Evolutionary conservation across 805 yeast genomes (phyloP).

Genomic region (Teunomyces barrocoloradensis): DNA sequence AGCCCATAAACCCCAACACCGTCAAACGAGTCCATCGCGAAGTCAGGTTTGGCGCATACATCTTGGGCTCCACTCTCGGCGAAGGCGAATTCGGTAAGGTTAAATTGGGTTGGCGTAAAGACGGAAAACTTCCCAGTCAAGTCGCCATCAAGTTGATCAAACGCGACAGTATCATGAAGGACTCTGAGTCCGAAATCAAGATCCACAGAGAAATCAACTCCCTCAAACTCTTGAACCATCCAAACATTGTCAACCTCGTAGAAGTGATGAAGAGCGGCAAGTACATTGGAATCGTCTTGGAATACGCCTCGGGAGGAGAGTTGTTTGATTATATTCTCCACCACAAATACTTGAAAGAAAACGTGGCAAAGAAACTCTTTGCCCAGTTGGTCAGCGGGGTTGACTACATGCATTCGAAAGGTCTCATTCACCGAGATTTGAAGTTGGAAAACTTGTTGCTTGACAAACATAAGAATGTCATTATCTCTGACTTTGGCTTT

Average conservation of each 20-base stretch:
- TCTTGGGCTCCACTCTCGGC: constrained; percentile 89
- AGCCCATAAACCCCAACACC: constrained; percentile 11
- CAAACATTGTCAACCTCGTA: constrained; percentile 87
- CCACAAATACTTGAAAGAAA: constrained; percentile 83
- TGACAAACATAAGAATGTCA: constrained; percentile 82
- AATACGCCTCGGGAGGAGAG: constrained; percentile 97
- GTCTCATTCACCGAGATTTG: constrained; percentile 75
- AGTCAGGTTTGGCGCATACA: constrained; percentile 84
- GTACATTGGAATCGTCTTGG: constrained; percentile 93
- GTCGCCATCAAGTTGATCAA: constrained; percentile 92
- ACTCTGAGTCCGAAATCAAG: constrained; percentile 81
- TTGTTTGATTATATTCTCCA: constrained; percentile 87
- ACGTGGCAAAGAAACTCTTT: constrained; percentile 80
- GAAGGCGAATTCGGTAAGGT: constrained; percentile 99
- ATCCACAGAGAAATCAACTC: constrained; percentile 93
- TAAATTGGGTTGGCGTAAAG: constrained; percentile 92
- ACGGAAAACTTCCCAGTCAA: constrained; percentile 72
- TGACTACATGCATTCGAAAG: constrained; percentile 80
- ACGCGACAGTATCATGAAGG: constrained; percentile 83
- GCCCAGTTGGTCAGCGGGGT: constrained; percentile 95
- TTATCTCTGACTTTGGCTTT: constrained; percentile 91
- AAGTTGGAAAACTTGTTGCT: constrained; percentile 71
- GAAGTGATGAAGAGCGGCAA: constrained; percentile 92
- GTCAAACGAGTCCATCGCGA: constrained; percentile 51
- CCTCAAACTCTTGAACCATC: constrained; percentile 79